Percentiles rank a stretch among this genome's conserved stretches.
Evolutionary conservation across 208 protist species (phyloP).

Genomic region (Trypanosomatidae sp.): DNA sequence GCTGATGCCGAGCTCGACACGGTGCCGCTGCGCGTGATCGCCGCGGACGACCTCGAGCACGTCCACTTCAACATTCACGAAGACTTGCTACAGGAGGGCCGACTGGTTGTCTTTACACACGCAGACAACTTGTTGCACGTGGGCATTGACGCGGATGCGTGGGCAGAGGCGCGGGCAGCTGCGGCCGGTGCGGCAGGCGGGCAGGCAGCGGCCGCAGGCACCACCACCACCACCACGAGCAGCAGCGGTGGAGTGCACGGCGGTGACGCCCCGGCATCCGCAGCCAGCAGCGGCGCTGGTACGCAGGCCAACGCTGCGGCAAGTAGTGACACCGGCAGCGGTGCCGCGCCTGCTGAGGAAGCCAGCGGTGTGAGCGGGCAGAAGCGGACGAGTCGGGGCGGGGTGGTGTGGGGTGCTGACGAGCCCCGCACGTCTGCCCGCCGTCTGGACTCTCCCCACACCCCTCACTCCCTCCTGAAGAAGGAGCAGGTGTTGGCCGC

Average conservation of each 20-base stretch:
- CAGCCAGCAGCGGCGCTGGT: no score
- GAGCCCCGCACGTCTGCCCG: conserved; percentile 6
- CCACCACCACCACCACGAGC: no score
- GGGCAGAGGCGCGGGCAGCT: no score
- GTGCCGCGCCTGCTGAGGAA: background rate
- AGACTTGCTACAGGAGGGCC: conserved; percentile 38
- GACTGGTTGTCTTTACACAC: conserved; percentile 53
- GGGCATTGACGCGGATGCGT: conserved; percentile 20
- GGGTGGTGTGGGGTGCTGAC: conserved; percentile 5
- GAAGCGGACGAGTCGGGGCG: conserved; percentile 13
- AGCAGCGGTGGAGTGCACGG: no score
- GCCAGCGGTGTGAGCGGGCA: no score
- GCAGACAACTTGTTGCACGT: conserved; percentile 38
- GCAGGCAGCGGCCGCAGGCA: no score
- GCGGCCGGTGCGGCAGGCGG: no score
- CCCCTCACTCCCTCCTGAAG: conserved; percentile 13
- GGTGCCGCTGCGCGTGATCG: conserved; percentile 37
- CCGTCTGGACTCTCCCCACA: conserved; percentile 19
- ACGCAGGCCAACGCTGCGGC: no score
- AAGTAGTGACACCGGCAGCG: background rate
- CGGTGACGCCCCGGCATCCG: no score
- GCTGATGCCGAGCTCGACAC: conserved; percentile 29
- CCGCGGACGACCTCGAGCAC: conserved; percentile 37
- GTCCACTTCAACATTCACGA: conserved; percentile 51
- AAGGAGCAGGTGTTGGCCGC: conserved; percentile 61